phyloP scores from a whole-genome alignment of 129 eudicot genomes.

The Rutidosis leptorrhynchoides region DNA sequence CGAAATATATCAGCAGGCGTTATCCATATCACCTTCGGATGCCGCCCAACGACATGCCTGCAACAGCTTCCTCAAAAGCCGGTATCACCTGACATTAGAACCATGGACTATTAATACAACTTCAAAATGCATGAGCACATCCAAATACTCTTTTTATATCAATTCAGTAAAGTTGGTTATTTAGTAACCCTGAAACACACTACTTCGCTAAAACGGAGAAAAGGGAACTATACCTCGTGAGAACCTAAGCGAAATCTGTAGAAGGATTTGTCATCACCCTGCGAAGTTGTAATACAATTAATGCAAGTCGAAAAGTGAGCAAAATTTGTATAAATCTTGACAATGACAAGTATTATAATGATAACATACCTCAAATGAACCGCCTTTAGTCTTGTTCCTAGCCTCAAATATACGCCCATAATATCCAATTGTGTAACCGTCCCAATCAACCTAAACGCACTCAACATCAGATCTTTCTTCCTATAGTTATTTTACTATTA shows the following conservation, averaged over 20 bases:
- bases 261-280: conserved; percentile 93
- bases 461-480: conserved; percentile 22
- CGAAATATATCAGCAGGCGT: background rate
- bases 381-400: conserved; percentile 97
- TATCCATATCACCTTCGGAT: conserved; percentile 61
- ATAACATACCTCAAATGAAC: conserved; percentile 88
- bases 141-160: background rate
- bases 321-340: background rate
- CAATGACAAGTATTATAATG: conserved; percentile 19
- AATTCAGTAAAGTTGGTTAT: background rate
- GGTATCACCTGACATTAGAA: conserved; percentile 69
- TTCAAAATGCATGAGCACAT: conserved; percentile 10
- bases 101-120: background rate
- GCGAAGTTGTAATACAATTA: conserved; percentile 26
- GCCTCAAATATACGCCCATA: conserved; percentile 99
- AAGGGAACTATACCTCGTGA: conserved; percentile 54
- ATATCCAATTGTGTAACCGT: conserved; percentile 97
- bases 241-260: conserved; percentile 88
- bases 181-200: background rate
- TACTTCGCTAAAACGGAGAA: background rate
- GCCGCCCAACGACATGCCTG: conserved; percentile 93
- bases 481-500: background rate
- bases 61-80: conserved; percentile 96
- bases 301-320: conserved; percentile 1
- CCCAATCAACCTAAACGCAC: conserved; percentile 87